Base-by-base conservation (phyloP, 2,329 filamentous ascomycete species). In the Colletotrichum viniferum region DNA sequence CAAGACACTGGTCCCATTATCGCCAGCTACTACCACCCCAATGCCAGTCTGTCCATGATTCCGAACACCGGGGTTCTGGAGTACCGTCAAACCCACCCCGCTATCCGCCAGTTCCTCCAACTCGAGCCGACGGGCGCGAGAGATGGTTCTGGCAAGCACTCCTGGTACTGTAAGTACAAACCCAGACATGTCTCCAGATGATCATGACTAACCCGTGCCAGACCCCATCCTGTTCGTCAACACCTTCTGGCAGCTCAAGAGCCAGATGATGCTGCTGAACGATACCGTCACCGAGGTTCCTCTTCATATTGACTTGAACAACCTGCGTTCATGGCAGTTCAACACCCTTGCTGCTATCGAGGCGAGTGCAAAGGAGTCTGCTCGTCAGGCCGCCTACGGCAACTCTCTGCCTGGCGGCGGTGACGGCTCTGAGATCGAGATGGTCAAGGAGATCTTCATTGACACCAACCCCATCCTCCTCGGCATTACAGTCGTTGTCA, bases 401-500 rank as follows among this genome's bases (percentile, higher is more conserved):
- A 89, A 92, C 43, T 87, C 92, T 4, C 88, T 94, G 7, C 92
- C 95, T 0, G 94, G 94, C 43, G 94, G 94, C 71, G 94, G 96
- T 73, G 97, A 98, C 82, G 97, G 97, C 56, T 95, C 91, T 73
- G 97, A 99, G 85, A 95, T 98, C 81, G 97, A 99, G 83, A 95
- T 98, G 91, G 93, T 99, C 88, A 99, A 99, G 88, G 94, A 97
- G 81, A 94, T 98, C 63, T 90, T 99, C 52, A 90, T 98, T 48
- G 95, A 98, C 86, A 98, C 96, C 32, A 98, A 98, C 85, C 94
- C 95, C 43, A 98, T 96, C 82, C 92, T 99, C 34, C 92, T 99
- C 52, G 93, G 90, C 30, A 93, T 97, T 36, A 99, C 97, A 1
- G 92, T 92, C 30, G 84, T 97, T 10, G 97, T 98, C 79, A 96